A percentile compares a stretch with the other conserved stretches of the same genome.
Evolutionary conservation across 2,329 filamentous ascomycete genomes (phyloP).

Genomic region (Corinectria fuckeliana): DNA sequence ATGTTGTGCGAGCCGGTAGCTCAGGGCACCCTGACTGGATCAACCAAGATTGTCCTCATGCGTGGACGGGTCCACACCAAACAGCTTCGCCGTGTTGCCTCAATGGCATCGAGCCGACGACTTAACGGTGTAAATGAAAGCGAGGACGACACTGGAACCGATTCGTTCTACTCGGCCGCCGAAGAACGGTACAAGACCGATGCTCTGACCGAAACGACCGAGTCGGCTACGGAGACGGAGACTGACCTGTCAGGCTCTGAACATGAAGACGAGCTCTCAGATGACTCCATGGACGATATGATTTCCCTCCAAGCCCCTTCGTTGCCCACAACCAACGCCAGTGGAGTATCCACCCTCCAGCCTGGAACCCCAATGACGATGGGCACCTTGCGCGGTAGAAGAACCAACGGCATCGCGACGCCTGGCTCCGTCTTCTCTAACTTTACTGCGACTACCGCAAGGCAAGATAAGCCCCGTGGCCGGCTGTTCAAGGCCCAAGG

Average conservation of each 20-base stretch:
- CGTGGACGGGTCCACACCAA: constrained; percentile 64
- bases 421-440: constrained; percentile 90
- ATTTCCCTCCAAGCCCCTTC: constrained; percentile 86
- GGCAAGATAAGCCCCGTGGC: constrained; percentile 73
- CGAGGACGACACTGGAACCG: constrained; percentile 84
- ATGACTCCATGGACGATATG: constrained; percentile 92
- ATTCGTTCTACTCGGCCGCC: constrained; percentile 91
- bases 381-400: constrained; percentile 63
- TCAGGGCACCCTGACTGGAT: constrained; percentile 79
- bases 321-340: constrained; percentile 77
- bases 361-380: constrained; percentile 81
- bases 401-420: constrained; percentile 75
- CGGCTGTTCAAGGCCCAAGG: constrained; percentile 87
- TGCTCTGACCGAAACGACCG: constrained; percentile 63
- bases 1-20: constrained; percentile 93
- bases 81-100: constrained; percentile 54
- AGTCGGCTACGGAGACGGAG: constrained; percentile 66
- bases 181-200: constrained; percentile 75
- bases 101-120: constrained; percentile 48
- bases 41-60: constrained; percentile 84
- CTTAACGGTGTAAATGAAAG: constrained; percentile 66
- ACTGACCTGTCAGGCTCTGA: constrained; percentile 68
- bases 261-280: constrained; percentile 78
- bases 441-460: constrained; percentile 83
- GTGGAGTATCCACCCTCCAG: constrained; percentile 79